Evolutionary conservation across 2,329 filamentous ascomycete species (phyloP), one percentile per base, ranked within the genome.

Genomic region (Chaetomium strumarium): DNA sequence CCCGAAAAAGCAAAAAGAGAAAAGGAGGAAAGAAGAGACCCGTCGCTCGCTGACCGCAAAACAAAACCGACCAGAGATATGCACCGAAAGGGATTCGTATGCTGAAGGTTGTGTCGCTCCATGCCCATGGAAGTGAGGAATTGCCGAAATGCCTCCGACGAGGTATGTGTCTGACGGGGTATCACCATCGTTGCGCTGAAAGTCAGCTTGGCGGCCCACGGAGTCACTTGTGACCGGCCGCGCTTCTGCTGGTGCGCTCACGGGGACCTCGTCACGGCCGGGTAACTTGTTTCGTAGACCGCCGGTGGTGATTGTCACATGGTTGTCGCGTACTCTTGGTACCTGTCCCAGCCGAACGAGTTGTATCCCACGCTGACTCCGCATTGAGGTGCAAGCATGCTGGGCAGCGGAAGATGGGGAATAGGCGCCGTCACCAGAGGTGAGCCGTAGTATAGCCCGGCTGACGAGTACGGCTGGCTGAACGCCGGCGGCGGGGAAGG

Each of bases 311-410:
- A 72, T 81, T 80, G 77, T 88, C 87, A 96, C 77, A 95, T 95
- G 60, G 86, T 90, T 58, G 88, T 85, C 62, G 88, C 80, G 69
- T 91, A 95, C 70, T 92, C 88, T 66, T 88, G 86, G 68, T 87
- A 90, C 62, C 86, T 79, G 19, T 88, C 89, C 88, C 90, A 96
- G 62, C 87, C 88, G 68, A 95, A 95, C 59, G 84, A 80, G 62
- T 81, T 80, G 74, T 87, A 90, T 55, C 84, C 85, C 56, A 84
- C 76, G 66, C 85, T 85, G 53, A 90, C 82, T 63, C 90, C 89
- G 71, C 92, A 97, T 68, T 89, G 89, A 56, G 86, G 84, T 63
- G 88, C 81, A 56, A 96, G 76, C 81, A 91, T 88, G 73, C 89
- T 96, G 40, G 91, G 90, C 49, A 96, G 77, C 45, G 90, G 87